Conservation (phyloP, 768 basidiomycete species). For the Pisolithus microcarpus region DNA sequence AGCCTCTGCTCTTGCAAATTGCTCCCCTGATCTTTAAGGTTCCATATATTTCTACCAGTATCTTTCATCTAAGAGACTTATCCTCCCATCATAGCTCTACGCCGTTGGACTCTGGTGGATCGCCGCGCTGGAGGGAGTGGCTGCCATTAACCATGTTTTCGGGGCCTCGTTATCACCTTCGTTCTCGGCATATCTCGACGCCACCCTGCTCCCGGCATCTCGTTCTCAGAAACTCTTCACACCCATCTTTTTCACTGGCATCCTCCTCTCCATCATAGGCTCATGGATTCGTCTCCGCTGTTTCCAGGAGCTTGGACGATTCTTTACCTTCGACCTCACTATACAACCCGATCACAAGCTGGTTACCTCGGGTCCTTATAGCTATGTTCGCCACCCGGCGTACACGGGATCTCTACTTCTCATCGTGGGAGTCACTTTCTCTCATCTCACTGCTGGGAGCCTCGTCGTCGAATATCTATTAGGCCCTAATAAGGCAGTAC, state of each 20-base stretch:
- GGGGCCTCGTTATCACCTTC: conserved; percentile 28
- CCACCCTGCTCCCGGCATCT: conserved; percentile 24
- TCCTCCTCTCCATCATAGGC: conserved; percentile 36
- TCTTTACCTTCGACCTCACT: conserved; percentile 57
- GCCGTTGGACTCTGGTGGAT: conserved; percentile 43
- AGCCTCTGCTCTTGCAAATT: conserved; percentile 45
- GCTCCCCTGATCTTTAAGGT: conserved; percentile 54
- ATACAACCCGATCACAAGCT: conserved; percentile 46
- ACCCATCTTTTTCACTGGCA: conserved; percentile 39
- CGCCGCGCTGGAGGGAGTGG: conserved; percentile 44
- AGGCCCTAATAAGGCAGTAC: conserved; percentile 24
- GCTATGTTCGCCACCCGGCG: conserved; percentile 50
- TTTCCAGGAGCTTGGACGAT: conserved; percentile 43
- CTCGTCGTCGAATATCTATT: conserved; percentile 38
- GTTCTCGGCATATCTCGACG: conserved; percentile 26
- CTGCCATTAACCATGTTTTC: conserved; percentile 28
- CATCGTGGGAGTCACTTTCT: conserved; percentile 39
- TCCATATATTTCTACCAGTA: background rate
- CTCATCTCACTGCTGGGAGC: conserved; percentile 41
- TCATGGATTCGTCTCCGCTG: conserved; percentile 46
- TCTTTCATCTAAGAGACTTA: background rate
- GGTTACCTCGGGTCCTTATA: conserved; percentile 44
- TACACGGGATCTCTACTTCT: conserved; percentile 49
- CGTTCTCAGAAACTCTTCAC: conserved; percentile 29
- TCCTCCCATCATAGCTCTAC: conserved; percentile 34